phyloP scores from a whole-genome alignment of 345 rosid species.

The Adansonia digitata region DNA sequence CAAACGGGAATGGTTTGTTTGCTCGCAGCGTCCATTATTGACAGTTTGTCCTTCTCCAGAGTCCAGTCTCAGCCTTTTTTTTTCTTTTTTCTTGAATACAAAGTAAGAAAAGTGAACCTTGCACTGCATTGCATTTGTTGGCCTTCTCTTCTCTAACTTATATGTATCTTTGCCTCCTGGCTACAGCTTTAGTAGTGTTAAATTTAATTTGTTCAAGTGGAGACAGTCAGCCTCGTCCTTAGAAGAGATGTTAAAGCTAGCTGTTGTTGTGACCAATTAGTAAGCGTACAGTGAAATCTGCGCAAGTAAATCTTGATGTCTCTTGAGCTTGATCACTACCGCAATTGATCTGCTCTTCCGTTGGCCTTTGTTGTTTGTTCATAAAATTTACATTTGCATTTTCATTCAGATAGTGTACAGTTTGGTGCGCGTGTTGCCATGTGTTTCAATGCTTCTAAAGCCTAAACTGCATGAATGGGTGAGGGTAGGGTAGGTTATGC shows the following conservation, averaged over 20 bases:
- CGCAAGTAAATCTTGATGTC: background rate
- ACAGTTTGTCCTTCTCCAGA: background rate
- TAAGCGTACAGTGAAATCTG: background rate
- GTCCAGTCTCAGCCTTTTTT: background rate
- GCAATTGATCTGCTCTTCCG: background rate
- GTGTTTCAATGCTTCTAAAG: background rate
- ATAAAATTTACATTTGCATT: background rate
- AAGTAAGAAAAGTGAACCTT: background rate
- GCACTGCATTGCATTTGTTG: background rate
- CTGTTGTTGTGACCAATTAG: background rate
- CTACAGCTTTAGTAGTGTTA: background rate
- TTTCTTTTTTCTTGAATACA: background rate
- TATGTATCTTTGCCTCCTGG: background rate
- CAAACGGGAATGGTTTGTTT: background rate
- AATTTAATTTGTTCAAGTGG: background rate
- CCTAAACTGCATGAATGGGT: background rate
- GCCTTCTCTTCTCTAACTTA: slow-evolving; percentile 3
- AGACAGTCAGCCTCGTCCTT: background rate
- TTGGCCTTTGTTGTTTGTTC: background rate
- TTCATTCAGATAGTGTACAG: background rate
- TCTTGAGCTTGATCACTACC: background rate
- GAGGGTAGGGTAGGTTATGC: background rate
- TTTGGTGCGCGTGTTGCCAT: slow-evolving; percentile 13
- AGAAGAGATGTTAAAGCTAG: background rate
- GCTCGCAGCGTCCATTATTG: background rate